phyloP scores from a whole-genome alignment of 345 rosid species.

The Lenwebbia sp. region DNA sequence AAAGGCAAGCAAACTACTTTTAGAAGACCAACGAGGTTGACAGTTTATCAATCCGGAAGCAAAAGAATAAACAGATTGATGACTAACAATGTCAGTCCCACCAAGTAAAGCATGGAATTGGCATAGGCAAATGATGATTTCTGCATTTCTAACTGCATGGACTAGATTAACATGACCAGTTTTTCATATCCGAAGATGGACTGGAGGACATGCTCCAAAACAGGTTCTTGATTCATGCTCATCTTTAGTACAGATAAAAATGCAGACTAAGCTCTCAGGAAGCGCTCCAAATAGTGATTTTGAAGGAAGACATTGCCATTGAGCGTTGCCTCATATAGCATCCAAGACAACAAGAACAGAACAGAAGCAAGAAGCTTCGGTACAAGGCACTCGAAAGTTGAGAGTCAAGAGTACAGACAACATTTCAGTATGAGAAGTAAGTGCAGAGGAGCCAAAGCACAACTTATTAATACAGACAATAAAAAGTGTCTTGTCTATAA shows the following conservation, averaged over 20 bases:
- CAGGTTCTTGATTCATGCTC: not conserved
- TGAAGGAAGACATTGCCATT: not conserved
- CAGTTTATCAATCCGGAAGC: not conserved
- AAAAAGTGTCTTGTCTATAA: not conserved
- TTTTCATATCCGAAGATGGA: not conserved
- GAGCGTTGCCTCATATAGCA: not conserved
- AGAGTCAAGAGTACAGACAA: not conserved
- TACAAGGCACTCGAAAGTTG: not conserved
- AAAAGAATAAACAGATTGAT: not conserved
- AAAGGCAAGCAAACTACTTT: not conserved
- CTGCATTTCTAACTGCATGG: not conserved
- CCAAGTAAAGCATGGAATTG: not conserved
- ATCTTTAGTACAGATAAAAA: not conserved
- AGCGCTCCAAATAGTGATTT: not conserved
- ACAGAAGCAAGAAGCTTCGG: not conserved
- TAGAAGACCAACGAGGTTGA: not conserved
- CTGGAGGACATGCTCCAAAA: not conserved
- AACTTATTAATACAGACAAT: not conserved
- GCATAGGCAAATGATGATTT: not conserved
- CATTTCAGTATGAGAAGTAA: not conserved
- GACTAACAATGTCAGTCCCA: not conserved
- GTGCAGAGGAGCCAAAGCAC: not conserved
- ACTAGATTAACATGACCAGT: not conserved
- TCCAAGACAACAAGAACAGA: not conserved
- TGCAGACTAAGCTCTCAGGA: not conserved